Evolutionary conservation across 306 rosid genomes (phyloP).

Genomic region (Mimosa pudica): DNA sequence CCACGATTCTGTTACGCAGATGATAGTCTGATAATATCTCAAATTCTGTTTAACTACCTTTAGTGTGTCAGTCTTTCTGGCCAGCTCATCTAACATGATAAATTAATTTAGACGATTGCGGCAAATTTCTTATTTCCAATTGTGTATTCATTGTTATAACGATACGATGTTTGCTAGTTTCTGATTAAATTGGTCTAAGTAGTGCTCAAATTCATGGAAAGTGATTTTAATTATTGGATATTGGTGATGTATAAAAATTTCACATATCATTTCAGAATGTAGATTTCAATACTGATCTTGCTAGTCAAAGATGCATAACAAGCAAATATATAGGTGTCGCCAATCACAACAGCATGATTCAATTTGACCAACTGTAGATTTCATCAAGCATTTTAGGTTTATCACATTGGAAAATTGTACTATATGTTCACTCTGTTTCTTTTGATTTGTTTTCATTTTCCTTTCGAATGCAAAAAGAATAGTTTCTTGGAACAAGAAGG

Average conservation of each 20-base stretch:
- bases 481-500: not conserved
- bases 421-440: not conserved
- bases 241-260: not conserved
- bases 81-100: not conserved
- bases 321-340: not conserved
- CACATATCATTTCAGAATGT: not conserved
- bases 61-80: slow-evolving; percentile 10
- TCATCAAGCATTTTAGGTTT: not conserved
- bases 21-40: slow-evolving; percentile 14
- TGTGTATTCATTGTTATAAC: not conserved
- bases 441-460: not conserved
- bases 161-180: too few relatives aligned
- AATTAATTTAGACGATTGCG: too few relatives aligned
- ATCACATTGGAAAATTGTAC: not conserved
- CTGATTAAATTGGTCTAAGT: too few relatives aligned
- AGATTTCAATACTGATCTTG: not conserved
- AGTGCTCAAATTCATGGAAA: too few relatives aligned
- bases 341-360: not conserved
- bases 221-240: too few relatives aligned
- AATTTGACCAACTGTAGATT: not conserved
- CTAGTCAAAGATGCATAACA: not conserved
- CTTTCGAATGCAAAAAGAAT: slow-evolving; percentile 13
- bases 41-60: slow-evolving; percentile 5
- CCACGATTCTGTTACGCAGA: slow-evolving; percentile 10
- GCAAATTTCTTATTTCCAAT: not conserved